A percentile compares a stretch with the other conserved stretches of the same genome.
These are phyloP conservation scores for Ustulina deusta DNA, from an alignment of 2,329 filamentous ascomycete species.

Conservation along the genomic window DNA sequence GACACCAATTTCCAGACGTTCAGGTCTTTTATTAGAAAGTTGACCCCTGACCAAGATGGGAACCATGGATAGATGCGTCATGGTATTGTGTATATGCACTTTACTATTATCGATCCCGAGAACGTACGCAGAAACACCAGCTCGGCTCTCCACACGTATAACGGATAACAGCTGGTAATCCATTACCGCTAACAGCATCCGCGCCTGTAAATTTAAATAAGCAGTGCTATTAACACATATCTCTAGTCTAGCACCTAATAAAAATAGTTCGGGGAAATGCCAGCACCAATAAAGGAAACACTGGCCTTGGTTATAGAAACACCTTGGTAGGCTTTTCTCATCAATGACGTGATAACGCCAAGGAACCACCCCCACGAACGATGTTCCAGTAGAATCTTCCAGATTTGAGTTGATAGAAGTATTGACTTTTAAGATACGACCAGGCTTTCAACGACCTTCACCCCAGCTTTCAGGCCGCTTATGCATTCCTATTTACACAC, in stretches of 20 bases:
- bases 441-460: neutral
- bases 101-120: neutral
- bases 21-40: neutral
- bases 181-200: neutral
- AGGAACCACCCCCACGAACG: neutral
- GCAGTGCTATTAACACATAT: neutral
- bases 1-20: neutral
- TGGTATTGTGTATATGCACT: neutral
- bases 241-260: neutral
- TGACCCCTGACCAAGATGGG: neutral
- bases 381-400: neutral
- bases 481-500: neutral
- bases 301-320: too few species aligned
- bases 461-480: neutral
- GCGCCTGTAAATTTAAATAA: neutral
- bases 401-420: neutral
- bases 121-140: neutral
- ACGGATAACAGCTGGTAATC: neutral
- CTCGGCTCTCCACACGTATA: neutral
- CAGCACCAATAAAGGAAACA: neutral
- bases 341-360: neutral
- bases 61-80: neutral
- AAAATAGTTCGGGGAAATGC: neutral
- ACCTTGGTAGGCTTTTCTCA: neutral
- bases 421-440: neutral